These are phyloP conservation scores for Linnemannia hyalina DNA, from an alignment of 192 early-diverging fungal genomes.

Conservation along the genomic window DNA sequence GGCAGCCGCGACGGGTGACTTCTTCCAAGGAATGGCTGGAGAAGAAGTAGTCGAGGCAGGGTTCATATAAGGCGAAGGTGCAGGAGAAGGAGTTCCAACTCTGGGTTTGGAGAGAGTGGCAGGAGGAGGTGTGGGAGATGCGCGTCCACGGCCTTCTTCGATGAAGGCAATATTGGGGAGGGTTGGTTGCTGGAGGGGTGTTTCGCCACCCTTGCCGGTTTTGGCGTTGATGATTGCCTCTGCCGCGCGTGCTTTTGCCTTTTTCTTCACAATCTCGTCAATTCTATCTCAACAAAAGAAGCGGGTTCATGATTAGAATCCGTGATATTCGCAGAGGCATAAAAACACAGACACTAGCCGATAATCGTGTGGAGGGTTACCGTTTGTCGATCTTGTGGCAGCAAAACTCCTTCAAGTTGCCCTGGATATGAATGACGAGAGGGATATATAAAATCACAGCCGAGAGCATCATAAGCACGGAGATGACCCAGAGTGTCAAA, in stretches of 20 bases:
- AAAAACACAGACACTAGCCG: conserved; percentile 62
- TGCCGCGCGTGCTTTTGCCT: conserved; percentile 57
- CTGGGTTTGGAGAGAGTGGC: background rate
- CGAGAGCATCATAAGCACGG: conserved; percentile 65
- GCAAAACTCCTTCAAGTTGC: conserved; percentile 91
- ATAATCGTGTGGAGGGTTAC: conserved; percentile 70
- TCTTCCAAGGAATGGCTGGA: conserved; percentile 31
- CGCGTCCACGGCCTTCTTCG: conserved; percentile 38
- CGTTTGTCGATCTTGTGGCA: conserved; percentile 92
- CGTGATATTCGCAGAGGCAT: no score
- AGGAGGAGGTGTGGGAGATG: background rate
- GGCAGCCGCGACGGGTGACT: conserved; percentile 5
- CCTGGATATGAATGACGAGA: conserved; percentile 79
- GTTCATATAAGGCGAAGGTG: conserved; percentile 27
- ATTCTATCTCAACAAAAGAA: conserved; percentile 49
- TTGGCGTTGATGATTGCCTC: conserved; percentile 30
- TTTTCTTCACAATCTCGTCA: conserved; percentile 68
- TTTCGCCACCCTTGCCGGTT: conserved; percentile 29
- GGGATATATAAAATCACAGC: conserved; percentile 84
- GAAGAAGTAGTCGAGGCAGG: background rate
- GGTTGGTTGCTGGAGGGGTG: conserved; percentile 48
- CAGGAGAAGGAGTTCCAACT: conserved; percentile 7
- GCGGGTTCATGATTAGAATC: conserved; percentile 78
- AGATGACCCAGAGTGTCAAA: conserved; percentile 73
- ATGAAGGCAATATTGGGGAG: conserved; percentile 50